Evolutionary conservation across 768 basidiomycete genomes (phyloP).

Genomic region (Xerocomus brunneocitrinus): DNA sequence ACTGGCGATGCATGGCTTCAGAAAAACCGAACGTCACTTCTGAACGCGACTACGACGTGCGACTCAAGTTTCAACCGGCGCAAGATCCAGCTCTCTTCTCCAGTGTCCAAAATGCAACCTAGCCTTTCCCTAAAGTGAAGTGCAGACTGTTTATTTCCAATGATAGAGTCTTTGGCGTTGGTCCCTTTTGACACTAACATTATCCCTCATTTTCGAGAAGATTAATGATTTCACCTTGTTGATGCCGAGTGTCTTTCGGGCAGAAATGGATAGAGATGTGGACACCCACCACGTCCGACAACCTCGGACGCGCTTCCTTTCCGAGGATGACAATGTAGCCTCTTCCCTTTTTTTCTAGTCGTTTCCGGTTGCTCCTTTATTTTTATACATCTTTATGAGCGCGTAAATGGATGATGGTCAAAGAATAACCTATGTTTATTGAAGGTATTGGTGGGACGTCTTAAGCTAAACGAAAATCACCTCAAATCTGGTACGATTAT

Average conservation of each 20-base stretch:
- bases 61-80: no score
- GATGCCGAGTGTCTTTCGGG: background rate
- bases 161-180: constrained; percentile 15
- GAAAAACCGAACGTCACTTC: no score
- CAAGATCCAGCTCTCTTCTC: no score
- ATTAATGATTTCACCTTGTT: background rate
- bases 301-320: background rate
- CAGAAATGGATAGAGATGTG: background rate
- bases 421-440: no score
- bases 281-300: no score
- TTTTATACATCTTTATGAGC: background rate
- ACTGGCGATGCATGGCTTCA: no score
- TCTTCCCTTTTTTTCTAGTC: background rate
- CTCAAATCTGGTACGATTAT: no score
- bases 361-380: background rate
- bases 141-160: constrained; percentile 63
- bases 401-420: background rate
- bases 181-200: background rate
- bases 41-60: no score
- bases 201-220: background rate
- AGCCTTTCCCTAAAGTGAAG: constrained; percentile 79
- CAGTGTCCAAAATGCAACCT: constrained; percentile 90
- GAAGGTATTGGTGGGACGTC: no score
- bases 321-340: background rate
- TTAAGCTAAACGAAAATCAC: no score